Percentiles rank a stretch among this genome's conserved stretches.
Evolutionary conservation across 345 rosid species (phyloP).

Genomic region (Acer negundo): DNA sequence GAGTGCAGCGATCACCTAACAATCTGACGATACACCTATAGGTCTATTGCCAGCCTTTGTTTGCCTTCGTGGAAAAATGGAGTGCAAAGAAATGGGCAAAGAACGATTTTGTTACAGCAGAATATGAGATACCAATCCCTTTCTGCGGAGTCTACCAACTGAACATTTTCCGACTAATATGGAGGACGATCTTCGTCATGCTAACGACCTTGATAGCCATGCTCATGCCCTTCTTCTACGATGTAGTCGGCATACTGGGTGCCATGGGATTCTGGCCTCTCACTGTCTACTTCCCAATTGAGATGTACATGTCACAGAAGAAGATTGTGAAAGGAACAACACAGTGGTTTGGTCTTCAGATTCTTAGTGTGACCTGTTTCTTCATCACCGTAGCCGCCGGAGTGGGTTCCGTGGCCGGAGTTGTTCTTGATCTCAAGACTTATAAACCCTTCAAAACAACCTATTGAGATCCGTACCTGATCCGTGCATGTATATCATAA

Average conservation of each 20-base stretch:
- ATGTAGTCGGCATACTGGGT: slow-evolving; percentile 49
- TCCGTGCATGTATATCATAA: no score
- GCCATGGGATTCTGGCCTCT: slow-evolving; percentile 60
- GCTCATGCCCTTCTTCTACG: slow-evolving; percentile 63
- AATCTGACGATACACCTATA: not conserved
- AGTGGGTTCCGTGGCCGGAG: slow-evolving; percentile 57
- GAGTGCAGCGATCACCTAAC: not conserved
- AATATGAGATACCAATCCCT: slow-evolving; percentile 47
- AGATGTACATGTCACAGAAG: slow-evolving; percentile 50
- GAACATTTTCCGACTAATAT: slow-evolving; percentile 50
- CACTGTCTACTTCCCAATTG: slow-evolving; percentile 54
- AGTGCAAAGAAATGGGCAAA: slow-evolving; percentile 44
- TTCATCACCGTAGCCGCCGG: slow-evolving; percentile 42
- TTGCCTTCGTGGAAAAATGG: slow-evolving; percentile 65
- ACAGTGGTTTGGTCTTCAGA: slow-evolving; percentile 46
- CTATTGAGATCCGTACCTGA: not conserved
- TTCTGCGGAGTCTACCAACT: slow-evolving; percentile 41
- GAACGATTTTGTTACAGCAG: slow-evolving; percentile 43
- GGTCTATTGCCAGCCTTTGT: slow-evolving; percentile 63
- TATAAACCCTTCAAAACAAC: no score
- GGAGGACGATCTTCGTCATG: slow-evolving; percentile 53
- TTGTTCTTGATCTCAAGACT: slow-evolving; percentile 26
- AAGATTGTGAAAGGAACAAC: slow-evolving; percentile 39
- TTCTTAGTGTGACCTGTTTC: slow-evolving; percentile 42
- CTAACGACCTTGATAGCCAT: slow-evolving; percentile 49